Percentiles rank a stretch among this genome's conserved stretches.
Conservation (phyloP, 345 rosid species). For the Rhizophora mangle region DNA sequence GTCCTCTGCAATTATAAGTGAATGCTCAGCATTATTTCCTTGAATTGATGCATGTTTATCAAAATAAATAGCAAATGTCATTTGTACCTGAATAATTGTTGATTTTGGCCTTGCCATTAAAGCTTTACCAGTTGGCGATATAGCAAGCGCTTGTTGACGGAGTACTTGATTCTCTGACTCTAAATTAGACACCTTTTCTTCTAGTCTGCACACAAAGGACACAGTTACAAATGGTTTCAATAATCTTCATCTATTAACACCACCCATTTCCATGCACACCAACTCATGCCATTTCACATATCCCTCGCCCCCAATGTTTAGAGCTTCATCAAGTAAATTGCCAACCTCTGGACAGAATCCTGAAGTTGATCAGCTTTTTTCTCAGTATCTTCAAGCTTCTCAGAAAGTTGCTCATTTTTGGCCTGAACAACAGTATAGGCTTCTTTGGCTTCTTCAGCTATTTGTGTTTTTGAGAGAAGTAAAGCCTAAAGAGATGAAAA, state of each 20-base stretch:
- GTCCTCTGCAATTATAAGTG: conserved; percentile 38
- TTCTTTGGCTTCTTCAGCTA: conserved; percentile 52
- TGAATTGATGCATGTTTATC: neutral
- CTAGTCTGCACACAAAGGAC: conserved; percentile 43
- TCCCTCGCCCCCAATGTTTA: neutral
- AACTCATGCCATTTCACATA: neutral
- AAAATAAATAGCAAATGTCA: conserved; percentile 14
- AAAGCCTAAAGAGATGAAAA: conserved; percentile 39
- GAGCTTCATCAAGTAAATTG: conserved; percentile 1
- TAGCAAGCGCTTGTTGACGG: conserved; percentile 83
- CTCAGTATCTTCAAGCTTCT: conserved; percentile 72
- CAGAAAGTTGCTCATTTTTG: conserved; percentile 54
- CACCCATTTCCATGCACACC: neutral
- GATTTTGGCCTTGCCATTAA: conserved; percentile 58
- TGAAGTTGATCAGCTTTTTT: conserved; percentile 79
- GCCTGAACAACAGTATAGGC: conserved; percentile 52
- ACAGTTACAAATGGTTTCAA: neutral
- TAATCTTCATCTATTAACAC: neutral
- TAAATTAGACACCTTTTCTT: conserved; percentile 84
- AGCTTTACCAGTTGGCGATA: conserved; percentile 79
- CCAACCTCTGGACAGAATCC: conserved; percentile 88
- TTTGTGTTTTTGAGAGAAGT: conserved; percentile 53
- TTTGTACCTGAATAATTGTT: conserved; percentile 57
- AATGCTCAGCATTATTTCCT: conserved; percentile 17
- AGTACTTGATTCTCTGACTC: conserved; percentile 95